These are phyloP conservation scores for Linanthus parryae DNA, from an alignment of 148 eudicot genomes.

Conservation along the genomic window DNA sequence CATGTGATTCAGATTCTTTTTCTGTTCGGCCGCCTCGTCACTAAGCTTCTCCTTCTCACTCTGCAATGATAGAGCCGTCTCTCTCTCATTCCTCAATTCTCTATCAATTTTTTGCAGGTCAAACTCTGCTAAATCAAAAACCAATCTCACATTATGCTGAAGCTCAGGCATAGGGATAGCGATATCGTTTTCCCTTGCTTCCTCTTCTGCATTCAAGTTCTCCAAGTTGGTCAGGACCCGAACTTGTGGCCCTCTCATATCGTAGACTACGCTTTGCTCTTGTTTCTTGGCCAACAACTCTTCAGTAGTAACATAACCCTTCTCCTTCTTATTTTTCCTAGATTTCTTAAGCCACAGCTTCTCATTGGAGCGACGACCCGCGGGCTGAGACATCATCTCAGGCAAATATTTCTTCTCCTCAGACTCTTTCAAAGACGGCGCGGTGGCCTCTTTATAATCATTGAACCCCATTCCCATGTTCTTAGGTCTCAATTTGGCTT, in stretches of 20 bases:
- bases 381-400: conserved; percentile 1
- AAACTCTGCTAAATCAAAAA: conserved; percentile 61
- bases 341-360: conserved; percentile 56
- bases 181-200: conserved; percentile 59
- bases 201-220: conserved; percentile 77
- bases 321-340: conserved; percentile 18
- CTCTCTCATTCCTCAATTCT: conserved; percentile 80
- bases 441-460: conserved; percentile 49
- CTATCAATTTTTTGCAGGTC: conserved; percentile 68
- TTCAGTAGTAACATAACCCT: conserved; percentile 66
- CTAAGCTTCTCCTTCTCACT: conserved; percentile 74
- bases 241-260: conserved; percentile 94
- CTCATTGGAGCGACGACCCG: conserved; percentile 27
- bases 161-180: conserved; percentile 89
- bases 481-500: conserved; percentile 74
- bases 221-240: conserved; percentile 73
- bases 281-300: conserved; percentile 74
- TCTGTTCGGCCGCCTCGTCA: conserved; percentile 42
- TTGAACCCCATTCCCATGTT: conserved; percentile 91
- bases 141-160: conserved; percentile 68
- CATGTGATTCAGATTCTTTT: conserved; percentile 61
- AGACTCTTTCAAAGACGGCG: conserved; percentile 36
- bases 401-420: conserved; percentile 35
- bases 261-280: conserved; percentile 64
- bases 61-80: conserved; percentile 58